Evolutionary conservation across 768 basidiomycete genomes (phyloP), one percentile per base, ranked within the genome.

Genomic region (Amyloporia xantha): DNA sequence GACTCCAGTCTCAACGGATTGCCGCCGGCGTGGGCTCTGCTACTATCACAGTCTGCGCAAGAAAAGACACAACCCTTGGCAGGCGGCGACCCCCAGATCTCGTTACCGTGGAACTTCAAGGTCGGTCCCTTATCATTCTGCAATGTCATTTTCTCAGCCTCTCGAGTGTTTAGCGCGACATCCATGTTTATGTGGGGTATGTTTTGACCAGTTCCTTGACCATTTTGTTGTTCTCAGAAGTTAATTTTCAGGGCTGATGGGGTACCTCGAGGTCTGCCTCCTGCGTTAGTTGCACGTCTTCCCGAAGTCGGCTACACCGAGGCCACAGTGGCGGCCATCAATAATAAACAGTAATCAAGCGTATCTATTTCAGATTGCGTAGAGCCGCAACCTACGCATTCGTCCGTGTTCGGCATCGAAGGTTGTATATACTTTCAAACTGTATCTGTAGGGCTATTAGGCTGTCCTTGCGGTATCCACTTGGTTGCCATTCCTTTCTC

Each of bases 241-340:
- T 35, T 35, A n/a, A 35, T 6, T 39, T 39, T 39, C 19, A 45
- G 44, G 7, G 9, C 17, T n/a, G 30, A 45, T 19, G 44, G 44
- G 5, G 6, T 36, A 6, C 44, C 30, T 4, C 24, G 26, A 3
- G 30, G 30, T 5, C 23, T 45, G 3, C 44, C 44, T n/a, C 10
- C 44, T 5, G 4, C 30, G 17, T 45, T 45, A 13, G 5, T 36
- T 30, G 28, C 4, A 2, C 44, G 44, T 10, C 44, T 45, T 15
- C 12, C 30, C 30, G 30, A 45, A 24, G 26, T 45, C 13, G 44
- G 44, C 30, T 45, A 28, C 33, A 35, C 11, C 20, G 44, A 45
- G 44, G 44, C n/a, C 17, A 33, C 33, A 17, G 26, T 45, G n/a
- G 44, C 44, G 9, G 44, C 44, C 28, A 45, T 45, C 17, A 39